These are phyloP conservation scores for Carex arenaria DNA, from an alignment of 202 grass and related monocot species.

Conservation along the genomic window DNA sequence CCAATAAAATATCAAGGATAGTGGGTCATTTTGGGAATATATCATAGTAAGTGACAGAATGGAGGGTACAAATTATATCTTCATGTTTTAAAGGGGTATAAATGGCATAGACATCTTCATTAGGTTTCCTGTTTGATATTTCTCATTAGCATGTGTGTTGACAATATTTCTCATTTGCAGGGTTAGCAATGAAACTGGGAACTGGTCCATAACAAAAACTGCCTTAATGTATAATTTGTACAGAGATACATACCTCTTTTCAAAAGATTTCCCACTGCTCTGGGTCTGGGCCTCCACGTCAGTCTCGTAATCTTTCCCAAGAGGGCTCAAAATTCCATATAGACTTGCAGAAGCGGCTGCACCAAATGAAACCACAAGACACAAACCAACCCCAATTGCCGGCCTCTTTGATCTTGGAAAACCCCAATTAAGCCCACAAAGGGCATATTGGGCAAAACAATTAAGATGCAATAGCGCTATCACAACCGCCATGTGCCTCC, in stretches of 20 bases:
- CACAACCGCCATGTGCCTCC: constrained; percentile 65
- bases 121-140: background rate
- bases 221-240: background rate
- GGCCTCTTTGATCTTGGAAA: constrained; percentile 33
- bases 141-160: background rate
- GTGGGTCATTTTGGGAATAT: background rate
- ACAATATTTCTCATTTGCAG: background rate
- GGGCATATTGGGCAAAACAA: constrained; percentile 65
- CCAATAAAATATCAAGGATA: background rate
- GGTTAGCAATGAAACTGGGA: background rate
- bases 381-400: constrained; percentile 46
- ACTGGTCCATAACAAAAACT: background rate
- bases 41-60: background rate
- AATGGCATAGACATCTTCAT: background rate
- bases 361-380: constrained; percentile 41
- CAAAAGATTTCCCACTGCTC: constrained; percentile 16
- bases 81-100: constrained; percentile 1
- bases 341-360: constrained; percentile 47
- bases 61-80: background rate
- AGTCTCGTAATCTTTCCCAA: constrained; percentile 56
- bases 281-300: constrained; percentile 27
- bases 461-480: constrained; percentile 64
- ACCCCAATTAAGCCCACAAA: constrained; percentile 64
- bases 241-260: constrained; percentile 22
- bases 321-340: constrained; percentile 64